These are phyloP conservation scores for Teratosphaeriaceae sp. DNA, from an alignment of 2,329 filamentous ascomycete genomes.

Conservation along the genomic window DNA sequence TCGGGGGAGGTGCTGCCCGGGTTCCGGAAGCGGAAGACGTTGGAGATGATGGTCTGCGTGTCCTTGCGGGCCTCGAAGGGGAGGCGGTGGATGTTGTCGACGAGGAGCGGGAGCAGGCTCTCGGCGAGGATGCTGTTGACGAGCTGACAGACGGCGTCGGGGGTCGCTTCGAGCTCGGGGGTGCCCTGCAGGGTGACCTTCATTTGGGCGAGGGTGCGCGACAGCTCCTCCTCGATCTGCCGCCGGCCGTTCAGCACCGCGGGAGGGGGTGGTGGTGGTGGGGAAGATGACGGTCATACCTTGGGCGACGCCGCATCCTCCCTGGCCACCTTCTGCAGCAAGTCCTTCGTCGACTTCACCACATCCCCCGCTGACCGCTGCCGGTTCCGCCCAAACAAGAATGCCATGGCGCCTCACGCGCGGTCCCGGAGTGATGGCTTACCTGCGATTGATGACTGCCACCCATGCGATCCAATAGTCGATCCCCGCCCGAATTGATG, in stretches of 20 bases:
- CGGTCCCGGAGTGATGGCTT: too few species aligned
- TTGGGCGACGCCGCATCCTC: conserved; percentile 46
- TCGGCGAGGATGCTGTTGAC: conserved; percentile 81
- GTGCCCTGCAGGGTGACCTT: conserved; percentile 91
- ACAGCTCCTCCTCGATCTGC: conserved; percentile 82
- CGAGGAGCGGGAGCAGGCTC: conserved; percentile 79
- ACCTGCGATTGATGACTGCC: too few species aligned
- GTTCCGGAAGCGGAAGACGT: conserved; percentile 84
- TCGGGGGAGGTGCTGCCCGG: conserved; percentile 59
- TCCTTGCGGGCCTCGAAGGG: conserved; percentile 97
- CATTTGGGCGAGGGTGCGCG: conserved; percentile 81
- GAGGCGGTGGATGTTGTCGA: conserved; percentile 72
- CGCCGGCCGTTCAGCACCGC: not conserved
- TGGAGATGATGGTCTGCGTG: conserved; percentile 90
- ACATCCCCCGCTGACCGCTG: conserved; percentile 58
- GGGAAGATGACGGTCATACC: conserved; percentile 9
- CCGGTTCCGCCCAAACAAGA: conserved; percentile 59
- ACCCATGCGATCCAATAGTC: too few species aligned
- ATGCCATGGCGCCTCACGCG: conserved; percentile 50
- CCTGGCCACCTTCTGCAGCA: conserved; percentile 49
- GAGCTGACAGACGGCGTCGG: conserved; percentile 81
- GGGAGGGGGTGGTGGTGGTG: not conserved
- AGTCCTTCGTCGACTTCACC: conserved; percentile 56
- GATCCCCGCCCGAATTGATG: too few species aligned
- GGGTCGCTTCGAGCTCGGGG: conserved; percentile 78